phyloP scores from a whole-genome alignment of 2,329 filamentous ascomycete species.

The Domatiomyces catenatus region DNA sequence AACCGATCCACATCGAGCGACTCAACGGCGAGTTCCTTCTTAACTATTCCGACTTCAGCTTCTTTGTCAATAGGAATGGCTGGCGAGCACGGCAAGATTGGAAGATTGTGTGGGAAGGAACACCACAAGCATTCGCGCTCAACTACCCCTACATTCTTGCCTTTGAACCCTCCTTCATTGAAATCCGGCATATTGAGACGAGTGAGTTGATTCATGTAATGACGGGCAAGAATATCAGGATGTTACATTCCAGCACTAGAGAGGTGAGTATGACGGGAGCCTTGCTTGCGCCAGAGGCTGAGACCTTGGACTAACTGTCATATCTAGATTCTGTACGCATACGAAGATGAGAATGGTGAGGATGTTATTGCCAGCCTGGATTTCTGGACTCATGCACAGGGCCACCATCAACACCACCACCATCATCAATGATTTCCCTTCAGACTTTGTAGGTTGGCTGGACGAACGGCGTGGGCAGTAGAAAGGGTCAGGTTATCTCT shows the following conservation, averaged over 20 bases:
- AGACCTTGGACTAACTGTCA: conserved; percentile 12
- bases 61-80: conserved; percentile 97
- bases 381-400: conserved; percentile 54
- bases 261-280: conserved; percentile 53
- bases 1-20: conserved; percentile 91
- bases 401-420: background rate
- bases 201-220: conserved; percentile 85
- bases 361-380: conserved; percentile 90
- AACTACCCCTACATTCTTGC: conserved; percentile 95
- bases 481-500: background rate
- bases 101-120: conserved; percentile 95
- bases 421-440: background rate
- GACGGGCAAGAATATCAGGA: conserved; percentile 88
- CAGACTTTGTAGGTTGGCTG: background rate
- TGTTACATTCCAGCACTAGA: conserved; percentile 92
- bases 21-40: conserved; percentile 93
- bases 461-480: background rate
- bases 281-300: background rate
- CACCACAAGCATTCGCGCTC: conserved; percentile 78
- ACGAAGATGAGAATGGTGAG: conserved; percentile 86
- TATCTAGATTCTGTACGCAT: conserved; percentile 80
- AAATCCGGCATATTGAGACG: conserved; percentile 88
- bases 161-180: conserved; percentile 94
- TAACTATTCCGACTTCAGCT: conserved; percentile 97
- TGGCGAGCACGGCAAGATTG: conserved; percentile 94